Percentiles rank a stretch among this genome's conserved stretches.
These are phyloP conservation scores for Phytomonas francai DNA, from an alignment of 208 protist species.

Conservation along the genomic window DNA sequence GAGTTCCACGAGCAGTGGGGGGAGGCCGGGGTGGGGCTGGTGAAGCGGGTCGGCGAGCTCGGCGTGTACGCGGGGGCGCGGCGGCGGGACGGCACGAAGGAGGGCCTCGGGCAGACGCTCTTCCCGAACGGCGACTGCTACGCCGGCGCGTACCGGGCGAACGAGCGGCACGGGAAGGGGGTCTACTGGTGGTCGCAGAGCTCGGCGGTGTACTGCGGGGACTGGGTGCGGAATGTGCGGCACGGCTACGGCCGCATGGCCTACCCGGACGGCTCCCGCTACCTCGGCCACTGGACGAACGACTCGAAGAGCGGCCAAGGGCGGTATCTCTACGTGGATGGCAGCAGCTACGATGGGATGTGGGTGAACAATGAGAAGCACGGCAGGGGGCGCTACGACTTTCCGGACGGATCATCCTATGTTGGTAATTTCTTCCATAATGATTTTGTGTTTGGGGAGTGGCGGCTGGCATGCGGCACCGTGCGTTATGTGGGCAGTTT, in stretches of 20 bases:
- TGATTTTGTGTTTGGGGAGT: conserved; percentile 73
- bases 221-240: conserved; percentile 58
- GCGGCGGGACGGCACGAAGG: conserved; percentile 70
- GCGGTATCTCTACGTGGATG: conserved; percentile 77
- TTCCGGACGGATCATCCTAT: conserved; percentile 67
- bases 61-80: conserved; percentile 74
- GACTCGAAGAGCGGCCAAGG: conserved; percentile 63
- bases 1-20: conserved; percentile 86
- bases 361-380: conserved; percentile 75
- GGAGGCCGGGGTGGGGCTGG: conserved; percentile 50
- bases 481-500: conserved; percentile 83
- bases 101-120: conserved; percentile 78
- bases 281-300: conserved; percentile 63
- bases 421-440: conserved; percentile 69
- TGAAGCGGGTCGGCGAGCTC: conserved; percentile 87
- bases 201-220: conserved; percentile 57
- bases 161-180: conserved; percentile 66
- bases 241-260: conserved; percentile 80
- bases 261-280: conserved; percentile 79
- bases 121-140: conserved; percentile 86
- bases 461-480: conserved; percentile 64
- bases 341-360: conserved; percentile 76
- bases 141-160: conserved; percentile 72
- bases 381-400: conserved; percentile 60
- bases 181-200: conserved; percentile 71